phyloP scores from a whole-genome alignment of 2,329 filamentous ascomycete species.

The Onygenales sp. region DNA sequence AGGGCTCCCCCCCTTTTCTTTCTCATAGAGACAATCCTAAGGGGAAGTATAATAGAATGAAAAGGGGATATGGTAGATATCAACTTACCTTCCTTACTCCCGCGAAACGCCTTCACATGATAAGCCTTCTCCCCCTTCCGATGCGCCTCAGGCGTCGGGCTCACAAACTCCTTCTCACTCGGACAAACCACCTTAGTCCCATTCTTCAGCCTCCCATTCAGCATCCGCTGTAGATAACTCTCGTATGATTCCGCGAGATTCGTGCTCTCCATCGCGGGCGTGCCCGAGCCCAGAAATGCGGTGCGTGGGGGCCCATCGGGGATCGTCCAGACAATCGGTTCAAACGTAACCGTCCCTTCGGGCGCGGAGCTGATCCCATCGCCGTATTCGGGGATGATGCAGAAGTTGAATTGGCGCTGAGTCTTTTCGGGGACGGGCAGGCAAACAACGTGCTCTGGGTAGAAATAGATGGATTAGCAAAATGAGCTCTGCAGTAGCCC shows the following conservation, averaged over 20 bases:
- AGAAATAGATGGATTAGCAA: not conserved
- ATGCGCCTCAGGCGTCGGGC: conserved; percentile 50
- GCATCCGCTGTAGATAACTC: conserved; percentile 30
- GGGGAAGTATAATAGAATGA: not conserved
- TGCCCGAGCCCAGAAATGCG: conserved; percentile 33
- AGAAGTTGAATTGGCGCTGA: conserved; percentile 54
- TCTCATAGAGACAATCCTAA: not conserved
- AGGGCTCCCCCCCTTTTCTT: not conserved
- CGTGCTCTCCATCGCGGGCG: conserved; percentile 29
- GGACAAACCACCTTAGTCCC: conserved; percentile 42
- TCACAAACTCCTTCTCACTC: conserved; percentile 48
- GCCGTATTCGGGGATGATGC: conserved; percentile 45
- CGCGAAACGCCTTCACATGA: conserved; percentile 54
- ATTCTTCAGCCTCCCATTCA: conserved; percentile 41
- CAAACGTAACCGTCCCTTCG: conserved; percentile 33
- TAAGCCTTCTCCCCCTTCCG: conserved; percentile 54
- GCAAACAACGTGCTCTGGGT: conserved; percentile 47
- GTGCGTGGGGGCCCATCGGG: conserved; percentile 43
- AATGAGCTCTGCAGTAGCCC: too few species aligned
- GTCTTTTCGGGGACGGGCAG: conserved; percentile 56
- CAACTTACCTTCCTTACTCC: conserved; percentile 53
- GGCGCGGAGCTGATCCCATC: conserved; percentile 40
- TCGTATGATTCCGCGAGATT: conserved; percentile 39
- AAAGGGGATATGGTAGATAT: not conserved
- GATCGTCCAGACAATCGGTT: conserved; percentile 53